Base-by-base conservation (phyloP, 2,329 filamentous ascomycete genomes). In the Penicillium sp. region DNA sequence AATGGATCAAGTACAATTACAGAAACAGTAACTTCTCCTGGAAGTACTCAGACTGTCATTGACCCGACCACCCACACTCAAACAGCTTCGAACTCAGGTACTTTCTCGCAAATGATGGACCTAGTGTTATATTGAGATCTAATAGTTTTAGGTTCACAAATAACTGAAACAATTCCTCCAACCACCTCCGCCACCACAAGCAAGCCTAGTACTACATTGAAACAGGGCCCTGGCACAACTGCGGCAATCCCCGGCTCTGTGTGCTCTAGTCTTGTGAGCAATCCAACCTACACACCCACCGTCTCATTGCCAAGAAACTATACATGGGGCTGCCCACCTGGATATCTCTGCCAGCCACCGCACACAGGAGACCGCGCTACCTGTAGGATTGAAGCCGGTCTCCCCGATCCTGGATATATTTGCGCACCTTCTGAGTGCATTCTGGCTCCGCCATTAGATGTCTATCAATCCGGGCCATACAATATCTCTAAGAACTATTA, bases 401-500 rank as follows among this genome's bases (percentile, higher is more conserved):
- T 72, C n/a, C 76, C 76, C 7, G 65, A 68, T 1, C 55, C 55
- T 18, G 62, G 69, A 44, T 79, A 74, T 57, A 55, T 69, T 7
- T 79, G 76, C 52, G 65, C 66, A 9, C 71, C 74, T 0, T 58
- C 73, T 14, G 70, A 75, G 39, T 79, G 76, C 62, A 70, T 74
- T 5, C 62, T 65, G 5, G 61, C 64, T 16, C 70, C 74, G 4
- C 59, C 61, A 3, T 59, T 67, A 5, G 55, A 49, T 54, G 2
- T 63, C 63, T 18, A 59, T 65, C 35, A 38, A 63, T 19, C 54
- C 56, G 19, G 55, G 56, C 11, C 84, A 81, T 85, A 80, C 58
- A 79, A 79, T 2, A 76, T 80, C 1, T 76, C 74, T 0, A 66
- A 76, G 0, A 82, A 79, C 3, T 89, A 88, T 66, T 89, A 85